Percentiles rank a stretch among this genome's conserved stretches.
Evolutionary conservation across 2,329 filamentous ascomycete species (phyloP).

Genomic region (Sporothrix mexicana): DNA sequence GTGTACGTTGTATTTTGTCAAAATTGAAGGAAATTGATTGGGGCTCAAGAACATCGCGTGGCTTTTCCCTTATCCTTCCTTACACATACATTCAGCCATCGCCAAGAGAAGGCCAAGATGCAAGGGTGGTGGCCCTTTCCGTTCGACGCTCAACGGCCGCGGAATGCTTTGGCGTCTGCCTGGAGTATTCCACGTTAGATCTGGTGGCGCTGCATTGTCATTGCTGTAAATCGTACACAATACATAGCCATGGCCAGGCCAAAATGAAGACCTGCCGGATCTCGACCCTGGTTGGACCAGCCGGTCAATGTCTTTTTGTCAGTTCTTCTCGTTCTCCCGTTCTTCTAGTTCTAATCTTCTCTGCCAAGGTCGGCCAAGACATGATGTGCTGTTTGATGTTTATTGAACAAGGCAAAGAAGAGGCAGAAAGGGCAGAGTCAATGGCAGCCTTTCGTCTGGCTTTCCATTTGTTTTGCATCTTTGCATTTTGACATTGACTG

Average conservation of each 20-base stretch:
- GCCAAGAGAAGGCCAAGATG: neutral
- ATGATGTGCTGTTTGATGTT: neutral
- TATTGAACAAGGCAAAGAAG: no score
- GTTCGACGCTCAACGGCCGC: neutral
- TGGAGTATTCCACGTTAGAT: neutral
- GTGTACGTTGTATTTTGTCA: neutral
- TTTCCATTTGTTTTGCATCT: neutral
- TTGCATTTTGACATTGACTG: no score
- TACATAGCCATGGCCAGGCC: no score
- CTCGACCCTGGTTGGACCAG: neutral
- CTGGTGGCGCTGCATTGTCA: neutral
- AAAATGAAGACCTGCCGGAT: no score
- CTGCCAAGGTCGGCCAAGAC: slow-evolving; percentile 6
- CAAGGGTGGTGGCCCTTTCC: neutral
- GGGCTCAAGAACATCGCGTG: neutral
- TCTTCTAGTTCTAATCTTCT: neutral
- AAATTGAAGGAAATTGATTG: neutral
- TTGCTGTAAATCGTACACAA: neutral
- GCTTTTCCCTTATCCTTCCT: neutral
- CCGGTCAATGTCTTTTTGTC: neutral
- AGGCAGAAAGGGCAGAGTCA: no score
- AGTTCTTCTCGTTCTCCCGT: neutral
- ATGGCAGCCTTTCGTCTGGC: neutral
- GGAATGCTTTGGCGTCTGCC: slow-evolving; percentile 1
- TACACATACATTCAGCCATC: neutral